Evolutionary conservation across 2,329 filamentous ascomycete species (phyloP).

Genomic region (Scleromitrula shiraiana): DNA sequence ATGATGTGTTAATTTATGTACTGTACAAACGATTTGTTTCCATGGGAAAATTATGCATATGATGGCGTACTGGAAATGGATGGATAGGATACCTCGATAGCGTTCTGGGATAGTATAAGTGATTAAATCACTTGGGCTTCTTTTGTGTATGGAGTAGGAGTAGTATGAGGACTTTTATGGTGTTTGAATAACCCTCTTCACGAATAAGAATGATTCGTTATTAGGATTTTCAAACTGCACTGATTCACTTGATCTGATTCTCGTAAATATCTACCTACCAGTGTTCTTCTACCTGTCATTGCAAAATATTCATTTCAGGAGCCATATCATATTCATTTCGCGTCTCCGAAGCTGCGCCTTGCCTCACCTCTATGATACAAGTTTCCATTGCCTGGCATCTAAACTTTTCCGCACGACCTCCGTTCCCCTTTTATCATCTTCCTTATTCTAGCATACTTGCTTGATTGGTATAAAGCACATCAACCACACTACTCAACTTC

Average conservation of each 20-base stretch:
- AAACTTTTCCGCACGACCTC: neutral
- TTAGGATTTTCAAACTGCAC: too few species aligned
- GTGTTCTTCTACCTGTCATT: too few species aligned
- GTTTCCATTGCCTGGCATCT: conserved; percentile 12
- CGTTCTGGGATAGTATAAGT: too few species aligned
- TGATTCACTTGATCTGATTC: too few species aligned
- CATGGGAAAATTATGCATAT: too few species aligned
- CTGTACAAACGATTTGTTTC: neutral
- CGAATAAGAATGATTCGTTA: too few species aligned
- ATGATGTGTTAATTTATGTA: neutral
- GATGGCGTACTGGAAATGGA: neutral
- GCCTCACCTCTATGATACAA: conserved; percentile 28
- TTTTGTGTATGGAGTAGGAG: too few species aligned
- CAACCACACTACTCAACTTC: conserved; percentile 94
- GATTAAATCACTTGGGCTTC: too few species aligned
- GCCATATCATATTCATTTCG: conserved; percentile 4
- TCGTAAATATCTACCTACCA: too few species aligned
- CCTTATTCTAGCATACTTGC: conserved; percentile 83
- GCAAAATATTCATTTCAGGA: neutral
- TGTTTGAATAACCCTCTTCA: too few species aligned
- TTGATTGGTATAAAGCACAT: conserved; percentile 96
- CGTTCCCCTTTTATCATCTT: conserved; percentile 8
- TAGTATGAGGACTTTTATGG: too few species aligned
- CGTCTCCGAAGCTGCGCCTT: conserved; percentile 1
- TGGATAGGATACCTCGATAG: neutral